A percentile compares a stretch with the other conserved stretches of the same genome.
Evolutionary conservation across 352 stramenopile genomes (phyloP).

Genomic region (Pythium guiyangense): DNA sequence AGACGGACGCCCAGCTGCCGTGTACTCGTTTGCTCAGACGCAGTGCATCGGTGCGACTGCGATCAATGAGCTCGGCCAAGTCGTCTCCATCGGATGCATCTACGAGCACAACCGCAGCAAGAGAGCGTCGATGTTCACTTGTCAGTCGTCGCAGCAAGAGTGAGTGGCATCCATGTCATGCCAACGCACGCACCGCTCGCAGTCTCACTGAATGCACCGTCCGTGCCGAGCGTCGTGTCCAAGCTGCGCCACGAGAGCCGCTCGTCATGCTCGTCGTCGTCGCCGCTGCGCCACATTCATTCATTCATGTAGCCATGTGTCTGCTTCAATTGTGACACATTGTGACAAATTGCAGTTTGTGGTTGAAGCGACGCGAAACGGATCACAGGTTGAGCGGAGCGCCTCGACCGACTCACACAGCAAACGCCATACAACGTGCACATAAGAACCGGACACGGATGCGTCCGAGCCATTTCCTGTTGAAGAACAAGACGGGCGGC

Average conservation of each 20-base stretch:
- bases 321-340: too few species aligned
- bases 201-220: constrained; percentile 13
- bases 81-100: constrained; percentile 24
- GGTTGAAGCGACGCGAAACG: too few species aligned
- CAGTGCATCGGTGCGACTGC: background rate
- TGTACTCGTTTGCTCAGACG: background rate
- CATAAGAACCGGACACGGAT: too few species aligned
- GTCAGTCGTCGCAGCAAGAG: background rate
- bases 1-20: background rate
- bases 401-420: too few species aligned
- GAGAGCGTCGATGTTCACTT: too few species aligned
- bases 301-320: too few species aligned
- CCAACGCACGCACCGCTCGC: constrained; percentile 5
- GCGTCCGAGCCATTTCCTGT: too few species aligned
- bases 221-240: constrained; percentile 16
- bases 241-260: constrained; percentile 38
- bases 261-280: constrained; percentile 23
- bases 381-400: too few species aligned
- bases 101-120: constrained; percentile 1
- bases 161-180: background rate
- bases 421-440: too few species aligned
- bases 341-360: too few species aligned
- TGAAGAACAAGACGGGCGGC: too few species aligned
- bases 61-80: constrained; percentile 20
- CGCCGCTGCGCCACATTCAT: constrained; percentile 9